Percentiles rank a stretch among this genome's conserved stretches.
These are phyloP conservation scores for Podila verticillata DNA, from an alignment of 192 early-diverging fungal genomes.

Conservation along the genomic window DNA sequence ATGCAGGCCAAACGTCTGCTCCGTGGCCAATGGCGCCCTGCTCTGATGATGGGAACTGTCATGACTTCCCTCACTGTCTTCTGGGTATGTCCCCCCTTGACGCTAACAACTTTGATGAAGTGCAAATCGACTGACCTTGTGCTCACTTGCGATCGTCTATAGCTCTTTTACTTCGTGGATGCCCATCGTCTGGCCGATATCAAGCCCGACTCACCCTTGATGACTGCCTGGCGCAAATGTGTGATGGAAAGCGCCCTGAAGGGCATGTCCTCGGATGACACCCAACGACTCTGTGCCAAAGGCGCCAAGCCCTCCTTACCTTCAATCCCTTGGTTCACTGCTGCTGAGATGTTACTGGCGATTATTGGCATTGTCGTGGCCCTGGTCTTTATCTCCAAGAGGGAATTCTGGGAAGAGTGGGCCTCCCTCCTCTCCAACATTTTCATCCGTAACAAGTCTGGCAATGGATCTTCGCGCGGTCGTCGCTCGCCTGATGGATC, in stretches of 20 bases:
- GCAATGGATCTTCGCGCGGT: slow-evolving; percentile 10
- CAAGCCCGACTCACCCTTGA: neutral
- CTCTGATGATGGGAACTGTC: slow-evolving; percentile 31
- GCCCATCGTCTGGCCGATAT: slow-evolving; percentile 21
- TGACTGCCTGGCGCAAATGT: slow-evolving; percentile 16
- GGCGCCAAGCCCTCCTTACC: slow-evolving; percentile 2
- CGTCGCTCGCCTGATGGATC: slow-evolving; percentile 14
- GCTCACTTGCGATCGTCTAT: neutral
- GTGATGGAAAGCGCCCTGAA: neutral
- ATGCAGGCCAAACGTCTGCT: slow-evolving; percentile 48
- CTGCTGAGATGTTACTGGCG: slow-evolving; percentile 31
- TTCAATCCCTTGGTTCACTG: slow-evolving; percentile 37
- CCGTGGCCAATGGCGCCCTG: slow-evolving; percentile 47
- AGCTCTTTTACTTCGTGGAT: slow-evolving; percentile 40
- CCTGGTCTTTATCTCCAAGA: slow-evolving; percentile 28
- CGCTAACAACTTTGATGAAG: neutral
- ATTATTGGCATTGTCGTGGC: slow-evolving; percentile 24
- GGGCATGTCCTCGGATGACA: slow-evolving; percentile 23
- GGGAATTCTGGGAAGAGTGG: slow-evolving; percentile 48
- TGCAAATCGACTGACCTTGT: neutral
- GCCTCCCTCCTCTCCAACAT: slow-evolving; percentile 23
- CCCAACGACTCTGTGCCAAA: slow-evolving; percentile 20
- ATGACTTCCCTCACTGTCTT: slow-evolving; percentile 42
- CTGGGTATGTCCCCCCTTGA: slow-evolving; percentile 4
- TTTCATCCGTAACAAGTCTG: slow-evolving; percentile 13